Evolutionary conservation across 805 yeast genomes (phyloP).

Genomic region (Yarrowia sp.): DNA sequence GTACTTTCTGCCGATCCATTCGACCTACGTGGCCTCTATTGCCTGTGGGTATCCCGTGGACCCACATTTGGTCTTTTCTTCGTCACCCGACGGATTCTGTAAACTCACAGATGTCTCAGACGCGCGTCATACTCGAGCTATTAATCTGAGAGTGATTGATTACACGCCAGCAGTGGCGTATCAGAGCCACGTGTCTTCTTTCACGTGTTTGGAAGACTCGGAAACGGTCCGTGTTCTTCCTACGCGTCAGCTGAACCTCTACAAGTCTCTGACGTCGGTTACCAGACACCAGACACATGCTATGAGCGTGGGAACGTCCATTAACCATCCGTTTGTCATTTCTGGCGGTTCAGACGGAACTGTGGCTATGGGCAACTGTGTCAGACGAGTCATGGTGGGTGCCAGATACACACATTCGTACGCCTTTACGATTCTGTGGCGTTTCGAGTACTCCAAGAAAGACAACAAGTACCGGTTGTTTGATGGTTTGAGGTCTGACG

Average conservation of each 20-base stretch:
- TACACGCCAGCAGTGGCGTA: constrained; percentile 36
- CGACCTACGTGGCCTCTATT: constrained; percentile 12
- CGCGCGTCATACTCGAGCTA: constrained; percentile 26
- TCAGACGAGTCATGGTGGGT: constrained; percentile 36
- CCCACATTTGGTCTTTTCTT: background rate
- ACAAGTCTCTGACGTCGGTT: constrained; percentile 37
- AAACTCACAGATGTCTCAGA: constrained; percentile 6
- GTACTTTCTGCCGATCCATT: background rate
- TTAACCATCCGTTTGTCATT: constrained; percentile 47
- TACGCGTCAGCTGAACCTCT: constrained; percentile 37
- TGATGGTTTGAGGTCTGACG: constrained; percentile 42
- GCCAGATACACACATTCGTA: constrained; percentile 32
- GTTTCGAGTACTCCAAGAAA: constrained; percentile 41
- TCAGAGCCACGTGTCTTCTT: constrained; percentile 34
- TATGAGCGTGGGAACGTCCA: constrained; percentile 43
- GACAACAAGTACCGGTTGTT: constrained; percentile 42
- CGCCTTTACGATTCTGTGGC: constrained; percentile 34
- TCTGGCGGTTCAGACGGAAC: constrained; percentile 52
- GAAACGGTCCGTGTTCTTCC: constrained; percentile 41
- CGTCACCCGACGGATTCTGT: constrained; percentile 22
- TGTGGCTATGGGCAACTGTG: constrained; percentile 43
- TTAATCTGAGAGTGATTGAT: constrained; percentile 34
- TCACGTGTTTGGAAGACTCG: constrained; percentile 44
- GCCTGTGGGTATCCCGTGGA: background rate
- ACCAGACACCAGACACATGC: constrained; percentile 44